Percentiles rank a stretch among this genome's conserved stretches.
Evolutionary conservation across 2,329 filamentous ascomycete species (phyloP).

Genomic region (Fusarium bactridioides): DNA sequence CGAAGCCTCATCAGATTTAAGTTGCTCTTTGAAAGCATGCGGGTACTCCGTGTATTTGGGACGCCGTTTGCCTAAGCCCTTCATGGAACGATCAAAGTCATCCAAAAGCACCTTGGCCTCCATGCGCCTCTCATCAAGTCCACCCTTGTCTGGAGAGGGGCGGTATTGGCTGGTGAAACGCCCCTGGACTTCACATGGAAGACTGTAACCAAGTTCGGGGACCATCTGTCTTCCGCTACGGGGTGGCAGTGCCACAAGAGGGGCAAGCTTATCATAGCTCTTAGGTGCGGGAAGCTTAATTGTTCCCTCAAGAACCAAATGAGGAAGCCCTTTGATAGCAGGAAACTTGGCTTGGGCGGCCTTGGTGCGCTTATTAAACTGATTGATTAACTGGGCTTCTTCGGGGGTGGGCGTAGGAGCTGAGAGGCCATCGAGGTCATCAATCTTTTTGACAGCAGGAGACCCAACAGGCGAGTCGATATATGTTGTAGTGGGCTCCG

Average conservation of each 20-base stretch:
- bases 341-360: conserved; percentile 50
- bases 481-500: conserved; percentile 38
- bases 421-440: conserved; percentile 46
- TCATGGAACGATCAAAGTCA: conserved; percentile 54
- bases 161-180: conserved; percentile 52
- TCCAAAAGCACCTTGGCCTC: conserved; percentile 52
- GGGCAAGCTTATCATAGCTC: conserved; percentile 55
- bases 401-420: conserved; percentile 46
- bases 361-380: conserved; percentile 50
- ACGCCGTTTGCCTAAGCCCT: conserved; percentile 51
- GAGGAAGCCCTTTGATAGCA: conserved; percentile 49
- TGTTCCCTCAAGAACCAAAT: conserved; percentile 49
- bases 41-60: conserved; percentile 59
- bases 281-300: conserved; percentile 55
- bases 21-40: conserved; percentile 56
- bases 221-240: conserved; percentile 50
- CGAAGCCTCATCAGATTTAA: conserved; percentile 55
- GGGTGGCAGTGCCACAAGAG: conserved; percentile 52
- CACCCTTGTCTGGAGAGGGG: conserved; percentile 50
- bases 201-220: conserved; percentile 49
- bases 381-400: conserved; percentile 47
- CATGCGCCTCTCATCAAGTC: conserved; percentile 51
- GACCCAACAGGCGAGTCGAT: conserved; percentile 44
- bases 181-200: conserved; percentile 56
- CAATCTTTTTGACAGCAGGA: conserved; percentile 42